These are phyloP conservation scores for Botrytis deweyae DNA, from an alignment of 2,329 filamentous ascomycete species.

Conservation along the genomic window DNA sequence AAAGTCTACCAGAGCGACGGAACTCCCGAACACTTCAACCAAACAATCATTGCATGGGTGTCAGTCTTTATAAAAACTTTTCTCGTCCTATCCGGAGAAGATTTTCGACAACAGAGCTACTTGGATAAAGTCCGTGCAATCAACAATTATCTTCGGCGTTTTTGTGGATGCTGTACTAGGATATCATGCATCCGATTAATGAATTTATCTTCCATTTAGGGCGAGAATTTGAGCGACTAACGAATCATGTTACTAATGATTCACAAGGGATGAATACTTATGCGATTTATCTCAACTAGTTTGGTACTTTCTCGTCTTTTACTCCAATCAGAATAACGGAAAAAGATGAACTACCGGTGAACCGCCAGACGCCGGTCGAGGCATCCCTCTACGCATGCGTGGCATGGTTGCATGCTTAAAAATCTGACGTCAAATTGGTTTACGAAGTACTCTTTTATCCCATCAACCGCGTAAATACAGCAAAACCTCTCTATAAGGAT, in stretches of 20 bases:
- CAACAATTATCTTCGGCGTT: slow-evolving; percentile 5
- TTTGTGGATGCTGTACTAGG: slow-evolving; percentile 8
- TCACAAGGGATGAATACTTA: neutral
- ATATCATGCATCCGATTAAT: neutral
- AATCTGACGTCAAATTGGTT: neutral
- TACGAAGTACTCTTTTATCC: neutral
- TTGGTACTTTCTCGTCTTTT: neutral
- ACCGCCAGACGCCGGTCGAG: slow-evolving; percentile 4
- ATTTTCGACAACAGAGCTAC: neutral
- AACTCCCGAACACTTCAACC: neutral
- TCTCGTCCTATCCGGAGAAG: neutral
- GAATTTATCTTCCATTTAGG: neutral
- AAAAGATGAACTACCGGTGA: neutral
- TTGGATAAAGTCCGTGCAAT: slow-evolving; percentile 1
- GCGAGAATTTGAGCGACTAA: slow-evolving; percentile 16
- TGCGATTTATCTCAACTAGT: neutral
- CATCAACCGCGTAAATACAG: neutral
- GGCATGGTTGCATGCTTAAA: neutral
- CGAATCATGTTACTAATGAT: neutral
- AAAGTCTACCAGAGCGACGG: neutral
- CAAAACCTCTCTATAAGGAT: no score
- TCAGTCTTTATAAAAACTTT: slow-evolving; percentile 1
- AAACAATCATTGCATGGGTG: neutral
- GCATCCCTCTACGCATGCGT: neutral
- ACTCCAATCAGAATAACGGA: neutral